Evolutionary conservation across 208 protist species (phyloP).

Genomic region (Crithidia brevicula): DNA sequence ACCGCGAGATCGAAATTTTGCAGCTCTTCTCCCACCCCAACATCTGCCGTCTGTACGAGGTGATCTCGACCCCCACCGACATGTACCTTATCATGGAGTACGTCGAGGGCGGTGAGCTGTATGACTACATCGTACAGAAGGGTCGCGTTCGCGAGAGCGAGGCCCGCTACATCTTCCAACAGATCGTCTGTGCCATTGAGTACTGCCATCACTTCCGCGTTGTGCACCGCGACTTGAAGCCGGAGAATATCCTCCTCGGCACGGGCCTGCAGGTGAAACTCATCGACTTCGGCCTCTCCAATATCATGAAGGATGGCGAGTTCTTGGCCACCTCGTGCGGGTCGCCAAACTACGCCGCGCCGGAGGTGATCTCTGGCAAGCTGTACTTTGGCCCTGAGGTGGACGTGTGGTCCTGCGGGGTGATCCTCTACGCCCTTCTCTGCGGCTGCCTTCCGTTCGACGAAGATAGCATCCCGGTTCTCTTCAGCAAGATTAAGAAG

Average conservation of each 20-base stretch:
- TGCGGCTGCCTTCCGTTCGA: conserved; percentile 95
- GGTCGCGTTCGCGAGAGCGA: conserved; percentile 94
- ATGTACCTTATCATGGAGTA: conserved; percentile 99
- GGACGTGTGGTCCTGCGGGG: conserved; percentile 96
- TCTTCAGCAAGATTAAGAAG: conserved; percentile 94
- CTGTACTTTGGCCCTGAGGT: conserved; percentile 93
- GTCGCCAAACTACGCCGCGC: conserved; percentile 95
- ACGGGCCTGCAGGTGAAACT: conserved; percentile 93
- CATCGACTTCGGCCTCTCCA: conserved; percentile 96
- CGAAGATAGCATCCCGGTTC: conserved; percentile 86
- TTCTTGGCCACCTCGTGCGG: conserved; percentile 94
- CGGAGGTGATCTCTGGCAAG: conserved; percentile 94
- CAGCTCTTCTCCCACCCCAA: conserved; percentile 99
- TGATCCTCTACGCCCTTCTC: conserved; percentile 95
- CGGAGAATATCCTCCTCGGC: conserved; percentile 94
- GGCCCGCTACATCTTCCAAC: conserved; percentile 97
- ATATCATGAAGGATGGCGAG: conserved; percentile 92
- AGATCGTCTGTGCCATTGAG: conserved; percentile 98
- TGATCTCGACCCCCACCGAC: conserved; percentile 98
- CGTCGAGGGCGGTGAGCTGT: conserved; percentile 98
- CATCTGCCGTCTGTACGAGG: conserved; percentile 98
- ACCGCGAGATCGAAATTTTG: conserved; percentile 98
- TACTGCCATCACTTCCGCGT: conserved; percentile 98
- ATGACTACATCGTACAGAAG: conserved; percentile 99
- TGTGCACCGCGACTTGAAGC: conserved; percentile 94